Evolutionary conservation across 2,329 filamentous ascomycete species (phyloP), one percentile per base, ranked within the genome.

Genomic region (Uncinocarpus reesii): DNA sequence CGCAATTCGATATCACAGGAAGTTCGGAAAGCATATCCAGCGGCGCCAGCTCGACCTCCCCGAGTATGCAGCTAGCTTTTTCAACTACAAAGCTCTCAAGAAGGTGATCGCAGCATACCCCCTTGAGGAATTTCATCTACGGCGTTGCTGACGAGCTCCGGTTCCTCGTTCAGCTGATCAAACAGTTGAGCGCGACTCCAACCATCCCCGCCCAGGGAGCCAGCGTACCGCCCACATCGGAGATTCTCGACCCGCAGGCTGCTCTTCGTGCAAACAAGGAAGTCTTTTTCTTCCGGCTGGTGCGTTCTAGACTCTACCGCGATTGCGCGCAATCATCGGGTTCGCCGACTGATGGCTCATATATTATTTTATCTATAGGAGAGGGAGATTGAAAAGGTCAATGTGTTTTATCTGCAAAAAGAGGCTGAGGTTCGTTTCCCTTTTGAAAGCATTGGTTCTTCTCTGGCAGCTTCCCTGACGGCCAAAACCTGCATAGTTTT

Each of bases 11-110:
- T 28, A 2, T 15, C 21, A 23, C 32, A 98, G 90, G 92, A 98
- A 98, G 79, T 98, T 98, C 74, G 92, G 92, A 69, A 98, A 98
- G 76, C 87, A 95, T 67, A 95, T 98, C 58, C 92, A 96, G 75
- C 95, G 95, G 75, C 84, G 89, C 66, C 92, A 98, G 77, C 86
- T 98, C 62, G 92, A 98, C 68, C 89, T 98, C 52, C 92, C 92
- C 52, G 92, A 98, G 78, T 98, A 98, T 83, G 90, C 92, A 53
- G 88, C 90, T 56, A 95, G 89, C 70, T 98, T 98, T 65, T 89
- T 96, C 60, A 95, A 98, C 71, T 98, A 98, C 75, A 98, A 98
- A 73, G 89, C 88, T 52, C 76, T 98, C 59, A 98, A 98, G 71
- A 96, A 96, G 86, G 92, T 94, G 46, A 4, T 55, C n/a, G n/a